Evolutionary conservation across 768 basidiomycete species (phyloP).

Genomic region (Harrya chromipes): DNA sequence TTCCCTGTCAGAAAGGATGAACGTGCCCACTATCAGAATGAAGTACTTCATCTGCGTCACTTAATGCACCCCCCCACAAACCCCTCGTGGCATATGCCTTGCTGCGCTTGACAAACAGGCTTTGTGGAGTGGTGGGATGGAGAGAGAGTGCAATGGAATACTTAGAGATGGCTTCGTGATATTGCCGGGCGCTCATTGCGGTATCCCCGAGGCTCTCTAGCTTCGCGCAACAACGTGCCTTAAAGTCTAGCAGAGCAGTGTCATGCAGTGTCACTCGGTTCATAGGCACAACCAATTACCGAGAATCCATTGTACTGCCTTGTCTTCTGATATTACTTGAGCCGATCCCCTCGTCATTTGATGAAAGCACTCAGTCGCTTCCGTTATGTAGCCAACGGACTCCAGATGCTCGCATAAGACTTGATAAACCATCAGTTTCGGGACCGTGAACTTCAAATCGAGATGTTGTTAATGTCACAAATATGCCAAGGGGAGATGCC

Average conservation of each 20-base stretch:
- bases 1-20: not conserved
- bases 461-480: too few species aligned
- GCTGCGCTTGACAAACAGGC: constrained; percentile 9
- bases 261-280: not conserved
- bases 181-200: not conserved
- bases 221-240: not conserved
- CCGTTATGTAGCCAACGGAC: not conserved
- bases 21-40: not conserved
- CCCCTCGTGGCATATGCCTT: not conserved
- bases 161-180: constrained; percentile 2
- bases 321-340: not conserved
- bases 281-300: not conserved
- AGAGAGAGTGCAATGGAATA: constrained; percentile 8
- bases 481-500: too few species aligned
- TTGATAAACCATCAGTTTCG: too few species aligned
- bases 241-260: not conserved
- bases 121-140: not conserved
- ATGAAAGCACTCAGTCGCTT: not conserved
- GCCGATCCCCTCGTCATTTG: not conserved
- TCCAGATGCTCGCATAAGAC: too few species aligned
- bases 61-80: constrained; percentile 2
- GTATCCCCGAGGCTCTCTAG: not conserved
- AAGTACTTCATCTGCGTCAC: constrained; percentile 9
- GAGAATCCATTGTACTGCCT: not conserved
- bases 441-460: too few species aligned